A percentile compares a stretch with the other conserved stretches of the same genome.
Conservation (phyloP, 1,284 basidiomycete species). For the Pseudozyma sp. region DNA sequence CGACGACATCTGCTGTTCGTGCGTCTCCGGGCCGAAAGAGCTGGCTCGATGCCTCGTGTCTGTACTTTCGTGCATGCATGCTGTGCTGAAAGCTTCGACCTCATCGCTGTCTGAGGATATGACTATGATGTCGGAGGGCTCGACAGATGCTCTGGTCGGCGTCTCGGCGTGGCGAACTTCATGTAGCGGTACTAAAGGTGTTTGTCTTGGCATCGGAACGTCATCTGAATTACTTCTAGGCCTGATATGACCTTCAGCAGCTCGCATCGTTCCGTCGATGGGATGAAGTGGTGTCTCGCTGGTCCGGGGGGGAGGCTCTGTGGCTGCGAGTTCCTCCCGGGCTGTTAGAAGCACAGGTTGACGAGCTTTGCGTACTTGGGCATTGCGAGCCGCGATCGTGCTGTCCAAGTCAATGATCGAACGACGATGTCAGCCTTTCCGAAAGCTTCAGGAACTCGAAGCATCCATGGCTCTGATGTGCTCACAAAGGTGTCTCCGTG, state of each 20-base stretch:
- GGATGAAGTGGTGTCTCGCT: not conserved
- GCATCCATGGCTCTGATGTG: too few species aligned
- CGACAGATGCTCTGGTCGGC: not conserved
- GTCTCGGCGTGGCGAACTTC: not conserved
- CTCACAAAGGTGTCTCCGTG: conserved; percentile 50
- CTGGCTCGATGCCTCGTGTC: not conserved
- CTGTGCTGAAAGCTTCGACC: conserved; percentile 5
- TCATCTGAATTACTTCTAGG: too few species aligned
- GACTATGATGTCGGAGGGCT: conserved; percentile 27
- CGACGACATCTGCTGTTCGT: not conserved
- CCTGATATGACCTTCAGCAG: too few species aligned
- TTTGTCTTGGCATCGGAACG: too few species aligned
- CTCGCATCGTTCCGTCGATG: not conserved
- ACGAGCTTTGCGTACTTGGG: conserved; percentile 26
- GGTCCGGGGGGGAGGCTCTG: too few species aligned
- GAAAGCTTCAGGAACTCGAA: too few species aligned
- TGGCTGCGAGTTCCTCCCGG: too few species aligned
- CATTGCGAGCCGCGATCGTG: conserved; percentile 47
- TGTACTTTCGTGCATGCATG: not conserved
- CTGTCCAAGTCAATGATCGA: conserved; percentile 3
- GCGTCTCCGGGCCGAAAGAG: not conserved
- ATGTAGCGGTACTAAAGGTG: not conserved
- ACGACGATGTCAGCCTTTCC: not conserved
- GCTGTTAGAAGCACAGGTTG: conserved; percentile 1
- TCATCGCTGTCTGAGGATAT: conserved; percentile 34